Evolutionary conservation across 495 filamentous ascomycete species (phyloP), one percentile per base, ranked within the genome.

Genomic region (Aspergillus leporis): DNA sequence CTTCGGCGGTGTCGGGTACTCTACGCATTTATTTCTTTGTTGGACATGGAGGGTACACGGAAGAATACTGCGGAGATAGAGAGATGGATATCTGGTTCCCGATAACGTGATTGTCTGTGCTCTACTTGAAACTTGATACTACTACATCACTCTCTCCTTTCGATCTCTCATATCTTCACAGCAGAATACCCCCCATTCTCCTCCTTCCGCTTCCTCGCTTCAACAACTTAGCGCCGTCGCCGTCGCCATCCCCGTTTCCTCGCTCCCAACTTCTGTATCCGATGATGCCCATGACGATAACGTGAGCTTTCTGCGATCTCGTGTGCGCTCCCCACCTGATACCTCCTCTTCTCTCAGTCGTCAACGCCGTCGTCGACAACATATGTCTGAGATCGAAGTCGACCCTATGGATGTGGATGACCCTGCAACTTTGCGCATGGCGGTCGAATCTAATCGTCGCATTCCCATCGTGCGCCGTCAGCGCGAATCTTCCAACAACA

Each of bases 221-320:
- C 67, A 66, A 16, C 66, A 68, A 47, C 56, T 69, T 18, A 68
- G 62, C 61, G 58, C 71, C 22, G 43, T 60, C 61, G 58, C 71
- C 22, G 43, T 60, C 49, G 74, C 81, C 43, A 74, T 71, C 55
- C 73, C 82, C 50, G 74, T 79, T 18, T 75, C 79, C 38, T 63
- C 55, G 6, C 56, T 74, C 47, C 72, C 76, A 57, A 70, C 74
- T 40, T 80, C 80, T 32, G 80, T 81, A 60, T 67, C 66, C 61
- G 79, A 85, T 61, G 82, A 81, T 59, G 80, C 78, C 34, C 77
- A 86, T 53, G 80, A 82, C 66, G 84, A 80, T 55, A 85, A 86
- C 72, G 76, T 86, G 54, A 81, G 71, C 68, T 85, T 85, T 60
- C 70, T 87, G 51, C 80, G 85, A 36, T 74, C 75, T 50, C 75